Evolutionary conservation across 2,329 filamentous ascomycete species (phyloP).

Genomic region (Aquanectria penicillioides): DNA sequence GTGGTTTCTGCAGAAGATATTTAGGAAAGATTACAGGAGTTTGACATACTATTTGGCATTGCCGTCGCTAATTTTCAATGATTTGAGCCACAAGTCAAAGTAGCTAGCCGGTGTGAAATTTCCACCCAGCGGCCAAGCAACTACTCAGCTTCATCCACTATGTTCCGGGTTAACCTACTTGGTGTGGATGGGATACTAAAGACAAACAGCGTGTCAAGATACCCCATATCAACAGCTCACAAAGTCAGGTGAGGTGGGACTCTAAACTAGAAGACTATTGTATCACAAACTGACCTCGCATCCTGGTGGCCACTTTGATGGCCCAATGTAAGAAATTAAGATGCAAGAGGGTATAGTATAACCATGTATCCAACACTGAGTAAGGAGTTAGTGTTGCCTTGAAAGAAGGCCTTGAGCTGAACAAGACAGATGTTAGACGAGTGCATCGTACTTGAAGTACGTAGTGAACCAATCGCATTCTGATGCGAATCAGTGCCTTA

Average conservation of each 20-base stretch:
- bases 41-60: conserved; percentile 1
- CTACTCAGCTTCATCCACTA: not conserved
- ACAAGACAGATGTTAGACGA: not conserved
- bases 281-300: not conserved
- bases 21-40: not conserved
- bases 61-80: not conserved
- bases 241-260: not conserved
- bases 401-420: no score
- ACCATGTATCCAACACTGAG: conserved; percentile 1
- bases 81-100: conserved; percentile 10
- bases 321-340: not conserved
- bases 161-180: not conserved
- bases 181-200: not conserved
- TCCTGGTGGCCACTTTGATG: not conserved
- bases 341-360: conserved; percentile 3
- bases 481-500: no score
- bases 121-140: conserved; percentile 8
- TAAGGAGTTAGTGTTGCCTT: not conserved
- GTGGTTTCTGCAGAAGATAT: not conserved
- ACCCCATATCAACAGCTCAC: not conserved
- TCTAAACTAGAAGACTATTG: not conserved
- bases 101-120: conserved; percentile 3
- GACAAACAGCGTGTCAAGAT: conserved; percentile 7
- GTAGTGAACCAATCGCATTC: conserved; percentile 2
- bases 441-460: not conserved